Percentiles rank a stretch among this genome's conserved stretches.
phyloP scores from a whole-genome alignment of 2,329 filamentous ascomycete species.

The Hypoxylon sp. region DNA sequence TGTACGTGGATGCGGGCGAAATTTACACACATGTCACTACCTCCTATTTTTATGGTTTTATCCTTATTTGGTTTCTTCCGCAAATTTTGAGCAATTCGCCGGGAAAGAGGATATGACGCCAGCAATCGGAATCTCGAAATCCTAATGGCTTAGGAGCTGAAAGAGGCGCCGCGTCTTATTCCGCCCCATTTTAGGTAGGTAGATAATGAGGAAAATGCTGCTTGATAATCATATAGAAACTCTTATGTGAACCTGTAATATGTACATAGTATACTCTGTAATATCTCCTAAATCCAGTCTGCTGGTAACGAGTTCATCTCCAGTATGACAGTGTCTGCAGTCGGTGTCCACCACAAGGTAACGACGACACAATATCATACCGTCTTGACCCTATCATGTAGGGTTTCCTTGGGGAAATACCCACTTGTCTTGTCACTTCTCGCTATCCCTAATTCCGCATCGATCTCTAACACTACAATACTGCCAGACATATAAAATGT shows the following conservation, averaged over 20 bases:
- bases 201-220: slow-evolving; percentile 13
- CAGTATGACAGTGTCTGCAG: slow-evolving; percentile 23
- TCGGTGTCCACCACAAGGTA: slow-evolving; percentile 28
- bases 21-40: not conserved
- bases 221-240: slow-evolving; percentile 16
- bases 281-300: slow-evolving; percentile 36
- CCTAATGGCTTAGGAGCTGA: slow-evolving; percentile 17
- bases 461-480: slow-evolving; percentile 38
- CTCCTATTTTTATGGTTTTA: slow-evolving; percentile 6
- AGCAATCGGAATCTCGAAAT: slow-evolving; percentile 15
- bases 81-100: slow-evolving; percentile 27
- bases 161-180: slow-evolving; percentile 26
- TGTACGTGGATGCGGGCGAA: slow-evolving; percentile 1
- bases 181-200: slow-evolving; percentile 33
- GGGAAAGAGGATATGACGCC: slow-evolving; percentile 21
- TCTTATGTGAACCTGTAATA: slow-evolving; percentile 20
- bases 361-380: slow-evolving; percentile 26
- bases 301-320: slow-evolving; percentile 38
- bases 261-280: slow-evolving; percentile 6
- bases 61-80: slow-evolving; percentile 9
- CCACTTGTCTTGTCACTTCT: slow-evolving; percentile 44
- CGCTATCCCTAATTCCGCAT: slow-evolving; percentile 28
- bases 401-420: slow-evolving; percentile 28
- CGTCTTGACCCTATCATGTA: slow-evolving; percentile 23
- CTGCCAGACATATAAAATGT: not conserved